phyloP scores from a whole-genome alignment of 257 asterid species.

The Misopates orontium region DNA sequence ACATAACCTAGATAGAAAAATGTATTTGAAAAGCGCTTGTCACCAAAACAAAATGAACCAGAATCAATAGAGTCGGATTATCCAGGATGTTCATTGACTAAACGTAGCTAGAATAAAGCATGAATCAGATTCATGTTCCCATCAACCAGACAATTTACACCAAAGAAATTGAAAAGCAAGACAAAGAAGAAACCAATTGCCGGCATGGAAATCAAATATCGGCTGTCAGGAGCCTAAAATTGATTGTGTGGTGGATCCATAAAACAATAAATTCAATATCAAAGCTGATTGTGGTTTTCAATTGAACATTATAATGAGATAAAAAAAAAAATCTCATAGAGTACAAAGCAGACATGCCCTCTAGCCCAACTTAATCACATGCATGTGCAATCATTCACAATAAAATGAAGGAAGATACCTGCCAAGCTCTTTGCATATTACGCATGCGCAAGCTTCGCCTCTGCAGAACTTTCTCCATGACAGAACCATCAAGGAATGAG shows the following conservation, averaged over 20 bases:
- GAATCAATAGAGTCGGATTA: no score
- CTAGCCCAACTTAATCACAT: background rate
- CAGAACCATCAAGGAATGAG: slow-evolving; percentile 75
- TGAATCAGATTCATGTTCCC: no score
- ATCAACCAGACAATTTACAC: no score
- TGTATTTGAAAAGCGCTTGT: no score
- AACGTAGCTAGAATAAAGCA: no score
- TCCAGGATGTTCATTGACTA: no score
- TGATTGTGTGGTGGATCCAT: slow-evolving; percentile 9
- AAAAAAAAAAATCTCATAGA: no score
- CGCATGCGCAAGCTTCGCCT: slow-evolving; percentile 96
- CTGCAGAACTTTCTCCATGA: slow-evolving; percentile 97
- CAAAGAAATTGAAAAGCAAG: no score
- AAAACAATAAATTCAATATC: background rate
- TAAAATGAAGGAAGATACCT: slow-evolving; percentile 52
- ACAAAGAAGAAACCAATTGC: no score
- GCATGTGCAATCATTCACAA: slow-evolving; percentile 8
- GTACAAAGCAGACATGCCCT: background rate
- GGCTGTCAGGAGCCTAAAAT: slow-evolving; percentile 4
- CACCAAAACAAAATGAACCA: no score
- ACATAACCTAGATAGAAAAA: no score
- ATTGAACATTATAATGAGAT: background rate
- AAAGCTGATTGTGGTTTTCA: no score
- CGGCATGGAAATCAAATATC: slow-evolving; percentile 13
- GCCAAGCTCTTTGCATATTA: slow-evolving; percentile 94